Evolutionary conservation across 192 early-diverging fungal genomes (phyloP), one percentile per base, ranked within the genome.

Genomic region (Coemansia sp.): DNA sequence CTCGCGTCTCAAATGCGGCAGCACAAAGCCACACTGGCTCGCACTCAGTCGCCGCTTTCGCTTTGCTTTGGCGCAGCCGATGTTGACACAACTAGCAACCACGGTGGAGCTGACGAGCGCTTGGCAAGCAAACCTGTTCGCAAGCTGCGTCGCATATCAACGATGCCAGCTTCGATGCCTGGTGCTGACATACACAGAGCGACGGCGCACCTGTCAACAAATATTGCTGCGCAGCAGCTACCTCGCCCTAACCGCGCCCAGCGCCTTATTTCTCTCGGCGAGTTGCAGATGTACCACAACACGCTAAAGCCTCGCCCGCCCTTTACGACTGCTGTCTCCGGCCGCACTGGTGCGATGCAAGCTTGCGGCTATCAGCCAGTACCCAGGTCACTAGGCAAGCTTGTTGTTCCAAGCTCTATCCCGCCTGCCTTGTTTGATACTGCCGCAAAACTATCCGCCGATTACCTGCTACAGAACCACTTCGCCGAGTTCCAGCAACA

Each of bases 381-480:
- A 3, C 79, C 72, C 5, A 10, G 27, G 43, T 40, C 67, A 9
- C 36, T 76, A 18, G 47, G 36, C 33, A 50, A 60, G 13, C 70
- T 76, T 5, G 62, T 81, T 10, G 55, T 63, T 7, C 67, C 70
- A 5, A 72, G 62, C 50, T 47, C 64, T 7, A 57, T 75, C 1
- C 79, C 79, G 13, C 79, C 79, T 6, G 79, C 79, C 16, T 65
- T 81, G 10, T 81, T 81, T 34, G 79, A 81, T 3, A 75, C 79
- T 3, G 63, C 41, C n/a, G 73, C 79, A 46, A 75, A 70, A 24
- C 16, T 81, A 29, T 66, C 72, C 1, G 64, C 79, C 2, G 68
- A 66, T 3, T 72, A 70, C 40, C 33, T 75, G 36, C 49, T 76
- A 5, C 69, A 67, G 13, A 5, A 34, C 43, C 58, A 73, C 20